Evolutionary conservation across 768 basidiomycete genomes (phyloP), one percentile per base, ranked within the genome.

Genomic region (Kwoniella dendrophila): DNA sequence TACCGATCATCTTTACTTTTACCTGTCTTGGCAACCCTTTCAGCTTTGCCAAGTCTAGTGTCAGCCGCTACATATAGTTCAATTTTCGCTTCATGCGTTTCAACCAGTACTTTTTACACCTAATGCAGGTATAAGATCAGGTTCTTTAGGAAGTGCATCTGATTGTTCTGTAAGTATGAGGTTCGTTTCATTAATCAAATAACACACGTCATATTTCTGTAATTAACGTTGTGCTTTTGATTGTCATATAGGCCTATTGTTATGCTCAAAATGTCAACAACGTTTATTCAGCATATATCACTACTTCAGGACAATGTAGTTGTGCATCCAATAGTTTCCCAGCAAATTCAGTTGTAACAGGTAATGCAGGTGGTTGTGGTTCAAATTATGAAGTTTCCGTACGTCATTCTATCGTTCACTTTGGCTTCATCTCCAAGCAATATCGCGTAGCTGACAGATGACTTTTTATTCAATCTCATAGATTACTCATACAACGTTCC

Each of bases 351-450:
- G 29, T 48, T 16, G 2, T 27, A n/a, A 26, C 7, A 7, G 47
- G 47, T 8, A 48, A 48, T 32, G 3, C 47, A 10, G 47, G 47
- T 12, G 47, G 47, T 8, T 48, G 47, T 29, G 47, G 47, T 14
- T 48, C 47, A 2, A 48, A 48, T 24, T 48, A 48, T 27, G 47
- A 48, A 30, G 47, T 48, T 2, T 27, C 47, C 10, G 47, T 48
- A 24, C 26, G 47, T 36, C n/a, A n/a, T n/a, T n/a, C n/a, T n/a
- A n/a, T n/a, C n/a, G n/a, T n/a, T n/a, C n/a, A 36, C 16, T 8
- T 36, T 8, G 34, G 16, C 7, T 36, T 36, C 34, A 36, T 36
- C 34, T 36, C 16, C 34, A 8, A 8, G 8, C 34, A 7, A 36
- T 16, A 8, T 36, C 8, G 7, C 34, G 16, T 8, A 36, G 7